Conservation (phyloP, 495 filamentous ascomycete species). For the Penicillium canescens region DNA sequence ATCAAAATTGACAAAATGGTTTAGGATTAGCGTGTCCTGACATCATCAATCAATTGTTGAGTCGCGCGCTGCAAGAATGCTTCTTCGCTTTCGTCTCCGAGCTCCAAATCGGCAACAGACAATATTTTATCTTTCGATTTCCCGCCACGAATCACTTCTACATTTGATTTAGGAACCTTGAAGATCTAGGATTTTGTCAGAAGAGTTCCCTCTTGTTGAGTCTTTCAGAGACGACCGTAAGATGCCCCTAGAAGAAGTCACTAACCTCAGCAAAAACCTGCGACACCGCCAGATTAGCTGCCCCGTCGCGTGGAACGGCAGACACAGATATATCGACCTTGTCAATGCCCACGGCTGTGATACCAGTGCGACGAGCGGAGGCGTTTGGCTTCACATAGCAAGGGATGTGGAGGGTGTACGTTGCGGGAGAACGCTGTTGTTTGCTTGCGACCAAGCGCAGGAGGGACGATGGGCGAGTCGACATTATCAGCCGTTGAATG, state of each 20-base stretch:
- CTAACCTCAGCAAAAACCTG: slow-evolving; percentile 63
- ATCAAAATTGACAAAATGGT: background rate
- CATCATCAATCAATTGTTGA: slow-evolving; percentile 13
- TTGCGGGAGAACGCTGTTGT: background rate
- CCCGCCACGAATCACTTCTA: slow-evolving; percentile 62
- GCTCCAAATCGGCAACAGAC: slow-evolving; percentile 31
- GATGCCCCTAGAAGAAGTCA: background rate
- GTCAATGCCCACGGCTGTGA: slow-evolving; percentile 52
- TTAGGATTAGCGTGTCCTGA: background rate
- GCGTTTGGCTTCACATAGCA: slow-evolving; percentile 69
- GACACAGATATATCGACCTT: slow-evolving; percentile 62
- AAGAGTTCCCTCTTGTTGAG: slow-evolving; percentile 8
- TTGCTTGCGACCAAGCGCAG: slow-evolving; percentile 27
- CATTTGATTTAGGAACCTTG: slow-evolving; percentile 60
- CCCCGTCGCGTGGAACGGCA: slow-evolving; percentile 62
- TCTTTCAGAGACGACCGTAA: too few relatives aligned
- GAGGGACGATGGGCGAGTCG: slow-evolving; percentile 10
- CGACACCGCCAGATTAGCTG: slow-evolving; percentile 66
- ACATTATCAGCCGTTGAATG: slow-evolving; percentile 3
- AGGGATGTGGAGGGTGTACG: slow-evolving; percentile 41
- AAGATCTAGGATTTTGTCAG: slow-evolving; percentile 40
- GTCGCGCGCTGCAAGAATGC: slow-evolving; percentile 23
- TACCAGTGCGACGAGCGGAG: slow-evolving; percentile 58
- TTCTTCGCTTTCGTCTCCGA: slow-evolving; percentile 28
- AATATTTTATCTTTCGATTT: slow-evolving; percentile 65